Percentiles rank a stretch among this genome's conserved stretches.
These are phyloP conservation scores for Coniophora puteana DNA, from an alignment of 1,284 basidiomycete species.

Conservation along the genomic window DNA sequence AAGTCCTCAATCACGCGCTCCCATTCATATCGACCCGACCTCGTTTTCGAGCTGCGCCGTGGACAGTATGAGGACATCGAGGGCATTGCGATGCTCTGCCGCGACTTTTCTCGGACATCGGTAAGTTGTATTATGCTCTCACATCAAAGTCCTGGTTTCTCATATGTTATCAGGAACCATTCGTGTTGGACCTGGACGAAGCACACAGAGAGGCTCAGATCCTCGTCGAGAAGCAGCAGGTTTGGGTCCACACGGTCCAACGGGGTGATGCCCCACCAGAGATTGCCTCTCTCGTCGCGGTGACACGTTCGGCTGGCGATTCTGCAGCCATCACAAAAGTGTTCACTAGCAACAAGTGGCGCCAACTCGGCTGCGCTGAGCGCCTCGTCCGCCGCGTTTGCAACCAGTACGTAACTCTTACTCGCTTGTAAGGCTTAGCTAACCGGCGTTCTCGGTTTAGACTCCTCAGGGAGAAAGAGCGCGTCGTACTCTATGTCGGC, in stretches of 20 bases:
- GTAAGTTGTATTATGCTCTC: constrained; percentile 33
- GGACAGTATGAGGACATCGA: constrained; percentile 41
- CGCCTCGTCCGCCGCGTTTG: constrained; percentile 40
- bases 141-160: neutral
- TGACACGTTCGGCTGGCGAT: constrained; percentile 36
- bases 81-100: constrained; percentile 45
- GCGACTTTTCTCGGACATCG: constrained; percentile 53
- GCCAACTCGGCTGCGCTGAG: constrained; percentile 40
- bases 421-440: constrained; percentile 1
- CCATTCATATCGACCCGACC: constrained; percentile 20
- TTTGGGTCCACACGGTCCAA: constrained; percentile 59
- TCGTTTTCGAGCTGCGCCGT: constrained; percentile 36
- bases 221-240: constrained; percentile 43
- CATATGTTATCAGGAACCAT: constrained; percentile 33
- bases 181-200: constrained; percentile 36
- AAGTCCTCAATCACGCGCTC: constrained; percentile 33
- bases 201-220: constrained; percentile 49
- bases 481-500: constrained; percentile 48
- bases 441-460: constrained; percentile 17
- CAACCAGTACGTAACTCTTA: constrained; percentile 27
- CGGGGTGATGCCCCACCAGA: constrained; percentile 22
- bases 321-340: constrained; percentile 49
- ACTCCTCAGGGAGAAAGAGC: constrained; percentile 29
- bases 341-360: constrained; percentile 37
- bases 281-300: constrained; percentile 62